Percentiles rank a stretch among this genome's conserved stretches.
phyloP scores from a whole-genome alignment of 78 protist species.

The Tieghemostelium lacteum region DNA sequence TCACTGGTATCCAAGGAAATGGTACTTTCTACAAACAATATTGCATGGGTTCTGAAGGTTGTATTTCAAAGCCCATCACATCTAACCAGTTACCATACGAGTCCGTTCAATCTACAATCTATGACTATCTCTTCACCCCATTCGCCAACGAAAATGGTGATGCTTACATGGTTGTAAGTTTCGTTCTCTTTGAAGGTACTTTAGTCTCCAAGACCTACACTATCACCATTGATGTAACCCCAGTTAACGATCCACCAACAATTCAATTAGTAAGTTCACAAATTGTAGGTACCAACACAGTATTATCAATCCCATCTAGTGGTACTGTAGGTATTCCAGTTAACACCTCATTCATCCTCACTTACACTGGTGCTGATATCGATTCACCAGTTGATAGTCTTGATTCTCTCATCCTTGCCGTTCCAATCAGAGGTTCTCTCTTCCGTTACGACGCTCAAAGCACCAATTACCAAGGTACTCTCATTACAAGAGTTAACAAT shows the following conservation, averaged over 20 bases:
- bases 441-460: neutral
- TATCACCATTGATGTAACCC: conserved; percentile 32
- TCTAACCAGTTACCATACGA: neutral
- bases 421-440: neutral
- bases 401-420: neutral
- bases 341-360: neutral
- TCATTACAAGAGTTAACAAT: neutral
- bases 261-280: neutral
- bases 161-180: neutral
- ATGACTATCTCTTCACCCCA: conserved; percentile 13
- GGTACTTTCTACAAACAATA: neutral
- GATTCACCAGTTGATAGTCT: neutral
- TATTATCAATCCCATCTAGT: neutral
- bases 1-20: neutral
- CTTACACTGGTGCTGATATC: neutral
- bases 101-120: neutral
- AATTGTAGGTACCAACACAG: neutral
- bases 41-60: conserved; percentile 34
- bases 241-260: conserved; percentile 45
- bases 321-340: neutral
- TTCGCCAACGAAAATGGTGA: conserved; percentile 29
- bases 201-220: neutral
- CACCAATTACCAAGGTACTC: neutral
- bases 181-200: neutral
- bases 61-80: neutral